Conservation (phyloP, 78 protist genomes). For the Monosiga brevicollis region DNA sequence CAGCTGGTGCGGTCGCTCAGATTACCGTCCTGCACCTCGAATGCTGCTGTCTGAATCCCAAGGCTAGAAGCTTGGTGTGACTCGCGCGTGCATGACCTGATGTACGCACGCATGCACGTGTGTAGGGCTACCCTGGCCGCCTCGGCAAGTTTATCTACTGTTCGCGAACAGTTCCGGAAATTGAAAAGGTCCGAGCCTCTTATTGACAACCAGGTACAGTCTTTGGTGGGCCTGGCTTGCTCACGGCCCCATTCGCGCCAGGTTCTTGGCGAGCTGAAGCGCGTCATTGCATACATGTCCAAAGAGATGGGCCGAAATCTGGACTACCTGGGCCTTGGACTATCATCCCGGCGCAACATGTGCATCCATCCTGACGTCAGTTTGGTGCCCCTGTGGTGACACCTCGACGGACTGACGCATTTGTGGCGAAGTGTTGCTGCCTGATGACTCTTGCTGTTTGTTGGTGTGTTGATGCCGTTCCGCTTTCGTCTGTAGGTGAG, state of each 20-base stretch:
- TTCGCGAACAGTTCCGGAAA: slow-evolving; percentile 96
- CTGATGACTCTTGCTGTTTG: no score
- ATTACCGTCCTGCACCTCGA: no score
- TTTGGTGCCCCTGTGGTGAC: no score
- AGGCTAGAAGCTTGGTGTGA: not conserved
- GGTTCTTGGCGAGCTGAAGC: slow-evolving; percentile 68
- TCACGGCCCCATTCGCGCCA: slow-evolving; percentile 1
- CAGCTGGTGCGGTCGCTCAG: slow-evolving; percentile 13
- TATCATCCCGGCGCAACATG: slow-evolving; percentile 71
- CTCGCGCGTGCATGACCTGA: not conserved
- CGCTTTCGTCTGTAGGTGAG: not conserved
- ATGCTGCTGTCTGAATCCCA: no score
- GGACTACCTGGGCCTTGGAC: slow-evolving; percentile 59
- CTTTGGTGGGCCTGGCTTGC: not conserved
- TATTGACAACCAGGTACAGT: not conserved
- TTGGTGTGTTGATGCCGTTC: not conserved
- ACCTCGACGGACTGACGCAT: not conserved
- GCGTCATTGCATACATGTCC: slow-evolving; percentile 37
- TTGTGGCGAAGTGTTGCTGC: not conserved
- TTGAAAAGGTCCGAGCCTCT: slow-evolving; percentile 57
- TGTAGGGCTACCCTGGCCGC: slow-evolving; percentile 13
- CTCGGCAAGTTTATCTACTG: slow-evolving; percentile 79
- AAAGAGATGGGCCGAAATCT: slow-evolving; percentile 31
- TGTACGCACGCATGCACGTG: not conserved
- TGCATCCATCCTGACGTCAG: slow-evolving; percentile 69